These are phyloP conservation scores for Peribolospora kevripleyi DNA, from an alignment of 768 basidiomycete genomes.

Conservation along the genomic window DNA sequence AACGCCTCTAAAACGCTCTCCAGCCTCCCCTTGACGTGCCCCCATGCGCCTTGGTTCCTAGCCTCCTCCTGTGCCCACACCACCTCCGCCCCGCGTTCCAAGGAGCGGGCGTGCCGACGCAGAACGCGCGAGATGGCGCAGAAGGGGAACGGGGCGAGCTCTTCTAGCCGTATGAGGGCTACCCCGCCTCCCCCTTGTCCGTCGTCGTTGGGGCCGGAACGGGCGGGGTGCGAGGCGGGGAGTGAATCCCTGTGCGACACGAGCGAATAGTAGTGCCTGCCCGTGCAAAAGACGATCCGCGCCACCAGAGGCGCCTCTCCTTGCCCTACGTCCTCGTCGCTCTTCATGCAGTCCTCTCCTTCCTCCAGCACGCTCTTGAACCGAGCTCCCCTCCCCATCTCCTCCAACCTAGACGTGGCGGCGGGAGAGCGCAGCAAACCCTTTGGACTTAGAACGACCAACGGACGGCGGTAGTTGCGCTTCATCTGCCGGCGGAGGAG, in stretches of 20 bases:
- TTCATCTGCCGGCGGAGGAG: slow-evolving; percentile 62
- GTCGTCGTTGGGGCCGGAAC: slow-evolving; percentile 12
- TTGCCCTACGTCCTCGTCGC: slow-evolving; percentile 15
- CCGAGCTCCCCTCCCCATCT: slow-evolving; percentile 49
- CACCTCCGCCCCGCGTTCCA: slow-evolving; percentile 17
- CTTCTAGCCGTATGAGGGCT: slow-evolving; percentile 18
- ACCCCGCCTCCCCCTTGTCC: slow-evolving; percentile 24
- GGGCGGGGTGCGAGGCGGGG: background rate
- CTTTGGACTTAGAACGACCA: slow-evolving; percentile 66
- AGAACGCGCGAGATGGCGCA: slow-evolving; percentile 27
- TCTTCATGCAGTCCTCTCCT: slow-evolving; percentile 41
- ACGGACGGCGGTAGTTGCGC: slow-evolving; percentile 64
- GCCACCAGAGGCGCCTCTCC: slow-evolving; percentile 28
- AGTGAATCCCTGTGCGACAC: slow-evolving; percentile 32
- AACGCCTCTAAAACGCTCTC: no score
- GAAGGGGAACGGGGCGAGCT: slow-evolving; percentile 74
- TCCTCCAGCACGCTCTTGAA: slow-evolving; percentile 36
- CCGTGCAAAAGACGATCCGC: slow-evolving; percentile 49
- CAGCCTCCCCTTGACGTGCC: no score
- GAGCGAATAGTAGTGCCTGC: slow-evolving; percentile 76
- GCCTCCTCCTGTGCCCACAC: slow-evolving; percentile 73
- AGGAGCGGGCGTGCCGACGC: slow-evolving; percentile 21
- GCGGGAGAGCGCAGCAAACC: slow-evolving; percentile 48
- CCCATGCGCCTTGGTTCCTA: slow-evolving; percentile 54
- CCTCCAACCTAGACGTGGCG: background rate